phyloP scores from a whole-genome alignment of 2,329 filamentous ascomycete species.

The Pestalotiopsis sp. region DNA sequence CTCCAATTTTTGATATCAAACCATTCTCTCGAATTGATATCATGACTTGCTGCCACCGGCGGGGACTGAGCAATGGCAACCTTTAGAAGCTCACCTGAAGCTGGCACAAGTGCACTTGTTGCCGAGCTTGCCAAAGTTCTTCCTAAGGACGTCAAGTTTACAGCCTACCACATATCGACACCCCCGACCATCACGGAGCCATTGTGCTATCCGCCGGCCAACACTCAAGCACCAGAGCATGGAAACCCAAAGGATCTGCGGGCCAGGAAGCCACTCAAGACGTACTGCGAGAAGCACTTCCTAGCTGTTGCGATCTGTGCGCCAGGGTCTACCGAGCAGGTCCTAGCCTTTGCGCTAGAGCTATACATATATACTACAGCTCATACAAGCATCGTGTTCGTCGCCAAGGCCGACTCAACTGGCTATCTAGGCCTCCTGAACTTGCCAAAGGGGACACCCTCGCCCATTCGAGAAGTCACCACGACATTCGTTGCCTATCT shows the following conservation, averaged over 20 bases:
- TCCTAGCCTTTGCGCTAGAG: constrained; percentile 84
- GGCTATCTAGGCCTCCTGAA: constrained; percentile 75
- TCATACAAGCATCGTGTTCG: constrained; percentile 83
- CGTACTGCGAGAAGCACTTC: constrained; percentile 86
- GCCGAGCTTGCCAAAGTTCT: constrained; percentile 51
- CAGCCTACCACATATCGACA: constrained; percentile 84
- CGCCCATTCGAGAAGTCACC: constrained; percentile 74
- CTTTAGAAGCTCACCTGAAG: constrained; percentile 14
- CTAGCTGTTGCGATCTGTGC: constrained; percentile 53
- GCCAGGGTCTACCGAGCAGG: constrained; percentile 38
- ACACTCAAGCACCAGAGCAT: constrained; percentile 29
- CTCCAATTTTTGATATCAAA: too few relatives aligned
- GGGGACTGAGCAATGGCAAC: constrained; percentile 18
- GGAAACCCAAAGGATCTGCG: constrained; percentile 60
- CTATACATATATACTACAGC: constrained; percentile 84
- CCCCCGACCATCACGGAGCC: constrained; percentile 74
- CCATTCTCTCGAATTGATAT: neutral
- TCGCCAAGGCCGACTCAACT: constrained; percentile 96
- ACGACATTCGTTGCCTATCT: constrained; percentile 78
- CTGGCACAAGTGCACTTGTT: constrained; percentile 31
- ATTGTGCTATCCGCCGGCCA: constrained; percentile 78
- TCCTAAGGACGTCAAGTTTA: constrained; percentile 60
- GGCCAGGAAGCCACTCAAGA: constrained; percentile 44
- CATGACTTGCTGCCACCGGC: neutral
- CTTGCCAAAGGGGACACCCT: constrained; percentile 64